phyloP scores from a whole-genome alignment of 2,329 filamentous ascomycete genomes.

The Calonectria hawksworthii region DNA sequence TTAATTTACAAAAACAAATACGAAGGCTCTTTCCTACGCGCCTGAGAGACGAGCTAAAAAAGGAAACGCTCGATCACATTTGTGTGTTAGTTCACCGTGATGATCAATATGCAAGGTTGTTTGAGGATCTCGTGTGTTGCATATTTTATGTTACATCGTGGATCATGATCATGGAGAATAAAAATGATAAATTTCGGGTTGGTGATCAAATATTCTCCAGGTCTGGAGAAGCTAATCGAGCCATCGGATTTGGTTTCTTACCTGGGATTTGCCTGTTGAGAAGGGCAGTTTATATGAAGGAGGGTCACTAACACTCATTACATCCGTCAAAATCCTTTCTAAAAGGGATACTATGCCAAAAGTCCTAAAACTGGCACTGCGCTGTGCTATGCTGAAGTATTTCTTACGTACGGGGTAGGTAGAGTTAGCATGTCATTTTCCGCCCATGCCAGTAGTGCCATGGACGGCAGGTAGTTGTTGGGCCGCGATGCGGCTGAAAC shows the following conservation, averaged over 20 bases:
- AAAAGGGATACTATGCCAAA: not conserved
- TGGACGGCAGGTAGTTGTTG: conserved; percentile 6
- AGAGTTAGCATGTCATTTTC: not conserved
- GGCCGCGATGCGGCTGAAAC: conserved; percentile 34
- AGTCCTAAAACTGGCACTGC: not conserved
- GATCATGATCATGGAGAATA: not conserved
- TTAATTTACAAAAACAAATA: too few species aligned
- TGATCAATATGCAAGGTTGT: too few species aligned
- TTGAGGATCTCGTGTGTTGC: too few species aligned
- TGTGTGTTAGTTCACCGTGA: too few species aligned
- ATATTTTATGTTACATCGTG: too few species aligned
- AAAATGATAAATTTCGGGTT: not conserved
- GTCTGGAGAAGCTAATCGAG: not conserved
- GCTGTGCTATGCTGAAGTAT: not conserved
- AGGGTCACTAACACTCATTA: not conserved
- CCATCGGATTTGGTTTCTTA: not conserved
- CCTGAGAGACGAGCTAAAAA: too few species aligned
- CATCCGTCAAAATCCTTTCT: not conserved
- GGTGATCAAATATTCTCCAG: not conserved
- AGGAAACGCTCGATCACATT: too few species aligned
- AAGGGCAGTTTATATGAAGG: not conserved
- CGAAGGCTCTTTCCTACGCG: too few species aligned
- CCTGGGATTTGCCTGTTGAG: not conserved
- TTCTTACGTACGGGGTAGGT: not conserved
- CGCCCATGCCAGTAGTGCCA: not conserved